Base-by-base conservation (phyloP, 768 basidiomycete species). In the Crepidotus variabilis region DNA sequence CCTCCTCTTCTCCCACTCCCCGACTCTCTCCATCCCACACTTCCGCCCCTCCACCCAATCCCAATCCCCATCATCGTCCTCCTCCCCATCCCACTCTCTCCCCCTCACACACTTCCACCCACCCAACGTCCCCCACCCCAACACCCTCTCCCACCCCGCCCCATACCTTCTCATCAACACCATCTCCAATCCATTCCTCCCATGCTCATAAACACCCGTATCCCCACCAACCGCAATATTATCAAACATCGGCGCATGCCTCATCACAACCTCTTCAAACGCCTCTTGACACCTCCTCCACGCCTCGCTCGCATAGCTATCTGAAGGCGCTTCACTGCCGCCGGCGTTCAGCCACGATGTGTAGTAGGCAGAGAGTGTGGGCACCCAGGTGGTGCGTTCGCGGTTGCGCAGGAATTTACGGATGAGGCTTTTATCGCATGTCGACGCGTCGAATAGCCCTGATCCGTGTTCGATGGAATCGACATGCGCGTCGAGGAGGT, bases 141-240 rank as follows among this genome's bases (percentile, higher is more conserved):
- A 67, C 14, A 87, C 80, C 52, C 71, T 70, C 33, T 68, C 66
- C 79, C 80, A 82, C 22, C 71, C 68, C 20, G 81, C 83, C 1
- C 85, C 85, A 1, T 84, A 70, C 23, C 67, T 62, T 13, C 79
- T 77, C 87, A 87, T 86, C 28, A 86, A 65, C 61, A 77, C 70
- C 75, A 87, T 71, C 73, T 87, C 86, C 43, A 80, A 67, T 23
- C 80, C 76, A 62, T 87, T 87, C 59, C 75, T 70, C 0, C 84
- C 85, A 62, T 86, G 86, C 16, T 78, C 61, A 65, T 87, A 87
- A 1, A 78, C 77, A 8, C 85, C 86, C 1, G 85, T 87, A 66
- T 87, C 84, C 1, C 85, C 84, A 6, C 85, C 85, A 63, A 81
- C 82, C 6, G 83, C 83, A 51, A 87, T 75, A 52, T 75, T 74